Evolutionary conservation across 805 yeast genomes (phyloP), one percentile per base, ranked within the genome.

Genomic region (Kodamaea fukazawae): DNA sequence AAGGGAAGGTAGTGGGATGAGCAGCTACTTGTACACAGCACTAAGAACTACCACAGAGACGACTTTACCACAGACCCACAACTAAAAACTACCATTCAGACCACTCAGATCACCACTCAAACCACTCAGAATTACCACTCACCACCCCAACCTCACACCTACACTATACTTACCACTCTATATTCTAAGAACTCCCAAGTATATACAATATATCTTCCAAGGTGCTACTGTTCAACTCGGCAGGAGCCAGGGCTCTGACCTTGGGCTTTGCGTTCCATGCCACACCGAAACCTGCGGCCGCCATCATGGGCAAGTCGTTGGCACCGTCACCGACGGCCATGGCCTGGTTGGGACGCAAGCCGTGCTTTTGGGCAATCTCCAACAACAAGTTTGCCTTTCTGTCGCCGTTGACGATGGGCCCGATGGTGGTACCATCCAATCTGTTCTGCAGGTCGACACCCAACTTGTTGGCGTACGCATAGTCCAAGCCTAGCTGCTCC

Each of bases 261-360:
- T 74, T 81, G 15, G 98, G 97, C 60, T 93, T 93, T 14, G 98
- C 99, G 58, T 88, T 86, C 95, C 96, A 93, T 0, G 99, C 99
- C 39, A 93, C 72, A 14, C 99, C 99, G 58, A 79, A 85, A 0
- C 98, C 98, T 2, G 96, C 96, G 10, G 65, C 78, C 2, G 69
- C 75, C 98, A 93, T 93, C 89, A 95, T 95, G 32, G 77, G 76
- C 55, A 93, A 68, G 64, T 93, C 99, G 55, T 93, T 93, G 16
- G 98, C 96, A 28, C 99, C 99, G 58, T 93, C 98, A 27, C 98
- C 98, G 28, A 91, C 85, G 35, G 96, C 96, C 33, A 86, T 82
- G 1, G 83, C 81, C 3, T 70, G 56, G 31, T 58, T 58, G 8
- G 78, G 63, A 15, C 74, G 76, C 26, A 85, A 67, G 8, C 60